These are phyloP conservation scores for Astrothelium subdiscretum DNA, from an alignment of 495 filamentous ascomycete species.

Conservation along the genomic window DNA sequence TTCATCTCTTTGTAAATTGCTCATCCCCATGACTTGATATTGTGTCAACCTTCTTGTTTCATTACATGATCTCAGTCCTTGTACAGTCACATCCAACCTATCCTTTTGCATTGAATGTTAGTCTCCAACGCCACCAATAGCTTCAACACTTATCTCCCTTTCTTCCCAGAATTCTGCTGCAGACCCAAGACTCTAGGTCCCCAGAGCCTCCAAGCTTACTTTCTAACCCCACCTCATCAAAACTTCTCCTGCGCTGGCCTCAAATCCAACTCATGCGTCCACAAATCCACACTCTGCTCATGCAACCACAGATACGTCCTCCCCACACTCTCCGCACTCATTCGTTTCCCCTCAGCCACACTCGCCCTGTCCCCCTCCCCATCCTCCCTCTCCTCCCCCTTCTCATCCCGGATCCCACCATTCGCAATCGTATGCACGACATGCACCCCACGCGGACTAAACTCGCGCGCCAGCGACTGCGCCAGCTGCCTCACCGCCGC, in stretches of 20 bases:
- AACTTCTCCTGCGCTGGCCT: conserved; percentile 38
- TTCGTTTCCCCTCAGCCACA: conserved; percentile 27
- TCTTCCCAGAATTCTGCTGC: no score
- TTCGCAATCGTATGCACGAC: conserved; percentile 39
- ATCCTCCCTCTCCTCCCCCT: conserved; percentile 29
- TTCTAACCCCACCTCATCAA: no score
- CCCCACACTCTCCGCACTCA: conserved; percentile 35
- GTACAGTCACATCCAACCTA: no score
- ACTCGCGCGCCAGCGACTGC: conserved; percentile 35
- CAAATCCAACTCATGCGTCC: conserved; percentile 37
- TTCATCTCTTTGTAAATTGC: no score
- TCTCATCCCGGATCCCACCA: conserved; percentile 34
- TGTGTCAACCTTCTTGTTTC: no score
- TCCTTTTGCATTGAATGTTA: no score
- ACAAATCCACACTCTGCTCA: conserved; percentile 30
- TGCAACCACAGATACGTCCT: conserved; percentile 38
- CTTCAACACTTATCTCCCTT: no score
- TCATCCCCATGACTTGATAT: no score
- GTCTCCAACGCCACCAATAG: no score
- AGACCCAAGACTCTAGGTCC: no score
- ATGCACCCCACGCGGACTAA: conserved; percentile 23
- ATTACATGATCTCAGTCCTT: no score
- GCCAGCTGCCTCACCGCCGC: conserved; percentile 34
- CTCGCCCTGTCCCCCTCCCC: conserved; percentile 1
- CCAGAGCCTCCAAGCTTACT: no score